Evolutionary conservation across 2,329 filamentous ascomycete species (phyloP), one percentile per base, ranked within the genome.

Genomic region (Chaetomiaceae sp.): DNA sequence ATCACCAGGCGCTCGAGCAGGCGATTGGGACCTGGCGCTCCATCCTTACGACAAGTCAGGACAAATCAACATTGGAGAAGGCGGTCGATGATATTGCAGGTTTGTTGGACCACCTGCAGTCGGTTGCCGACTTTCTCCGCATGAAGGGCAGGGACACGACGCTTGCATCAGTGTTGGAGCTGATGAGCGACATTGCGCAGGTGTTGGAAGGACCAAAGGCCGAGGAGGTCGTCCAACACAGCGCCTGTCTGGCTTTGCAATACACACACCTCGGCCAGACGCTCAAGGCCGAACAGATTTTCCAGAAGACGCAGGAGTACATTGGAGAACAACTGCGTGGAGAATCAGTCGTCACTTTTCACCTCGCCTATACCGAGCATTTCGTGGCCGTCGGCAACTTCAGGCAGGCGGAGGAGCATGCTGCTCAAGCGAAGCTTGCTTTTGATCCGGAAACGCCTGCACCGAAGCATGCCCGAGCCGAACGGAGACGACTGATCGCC

Each of bases 291-390:
- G 70, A 71, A 32, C 63, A 68, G 49, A 60, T 70, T 0, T 71
- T 96, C 14, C 71, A 74, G 1, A 73, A 75, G 45, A 79, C 81
- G 3, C 74, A 81, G 51, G 64, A 68, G 17, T 72, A 75, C 41
- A 54, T 74, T 15, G 53, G 69, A n/a, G 58, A 58, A 0, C 50
- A 62, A 4, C 40, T 65, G 3, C 65, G 69, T 2, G 61, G 61
- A 11, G 68, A 73, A 15, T 63, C 69, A 6, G 53, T 71, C 17
- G 71, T 71, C 9, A 65, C 65, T 14, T 84, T 84, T 62, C 77
- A 89, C 53, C 67, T 95, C 6, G 79, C 81, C 0, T 81, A 83
- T 50, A 82, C 86, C 0, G 87, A 95, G 61, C 88, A 89, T 61
- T 72, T 83, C 22, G 69, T 90, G 15, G 76, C 78, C 1, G 75